phyloP scores from a whole-genome alignment of 768 basidiomycete genomes.

The Nidularia pulvinata region DNA sequence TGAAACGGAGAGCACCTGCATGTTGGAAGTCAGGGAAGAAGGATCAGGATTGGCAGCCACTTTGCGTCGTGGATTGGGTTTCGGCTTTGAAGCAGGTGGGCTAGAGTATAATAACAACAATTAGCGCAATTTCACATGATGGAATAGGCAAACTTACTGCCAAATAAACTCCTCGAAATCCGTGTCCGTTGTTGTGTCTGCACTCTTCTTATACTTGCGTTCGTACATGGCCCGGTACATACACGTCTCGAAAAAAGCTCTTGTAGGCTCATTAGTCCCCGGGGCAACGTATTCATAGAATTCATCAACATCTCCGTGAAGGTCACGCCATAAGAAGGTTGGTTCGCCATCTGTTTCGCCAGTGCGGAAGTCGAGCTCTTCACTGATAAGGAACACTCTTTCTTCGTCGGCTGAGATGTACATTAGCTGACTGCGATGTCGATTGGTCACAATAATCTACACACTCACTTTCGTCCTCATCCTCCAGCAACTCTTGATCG shows the following conservation, averaged over 20 bases:
- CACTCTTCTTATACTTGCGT: slow-evolving; percentile 78
- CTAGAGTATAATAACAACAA: slow-evolving; percentile 15
- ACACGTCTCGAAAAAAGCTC: slow-evolving; percentile 89
- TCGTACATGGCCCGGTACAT: slow-evolving; percentile 98
- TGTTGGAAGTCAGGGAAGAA: slow-evolving; percentile 3
- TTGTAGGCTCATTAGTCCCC: slow-evolving; percentile 77
- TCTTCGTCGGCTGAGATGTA: slow-evolving; percentile 82
- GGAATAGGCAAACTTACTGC: slow-evolving; percentile 51
- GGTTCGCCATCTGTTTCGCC: slow-evolving; percentile 75
- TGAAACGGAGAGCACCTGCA: slow-evolving; percentile 1
- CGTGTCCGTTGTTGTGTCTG: slow-evolving; percentile 64
- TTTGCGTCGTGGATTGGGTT: slow-evolving; percentile 6
- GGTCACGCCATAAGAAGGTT: slow-evolving; percentile 90
- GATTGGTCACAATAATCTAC: not conserved
- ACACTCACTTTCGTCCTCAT: slow-evolving; percentile 83
- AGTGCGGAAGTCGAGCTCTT: slow-evolving; percentile 85
- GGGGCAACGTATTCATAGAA: slow-evolving; percentile 91
- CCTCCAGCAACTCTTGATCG: slow-evolving; percentile 92
- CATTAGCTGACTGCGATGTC: not conserved
- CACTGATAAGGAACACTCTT: slow-evolving; percentile 87
- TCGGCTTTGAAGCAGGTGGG: slow-evolving; percentile 26
- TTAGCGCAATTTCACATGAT: not conserved
- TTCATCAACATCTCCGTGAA: slow-evolving; percentile 90
- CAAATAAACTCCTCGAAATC: slow-evolving; percentile 83
- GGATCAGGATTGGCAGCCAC: slow-evolving; percentile 15